These are phyloP conservation scores for Camelina sativa DNA, from an alignment of 345 rosid genomes.

Conservation along the genomic window DNA sequence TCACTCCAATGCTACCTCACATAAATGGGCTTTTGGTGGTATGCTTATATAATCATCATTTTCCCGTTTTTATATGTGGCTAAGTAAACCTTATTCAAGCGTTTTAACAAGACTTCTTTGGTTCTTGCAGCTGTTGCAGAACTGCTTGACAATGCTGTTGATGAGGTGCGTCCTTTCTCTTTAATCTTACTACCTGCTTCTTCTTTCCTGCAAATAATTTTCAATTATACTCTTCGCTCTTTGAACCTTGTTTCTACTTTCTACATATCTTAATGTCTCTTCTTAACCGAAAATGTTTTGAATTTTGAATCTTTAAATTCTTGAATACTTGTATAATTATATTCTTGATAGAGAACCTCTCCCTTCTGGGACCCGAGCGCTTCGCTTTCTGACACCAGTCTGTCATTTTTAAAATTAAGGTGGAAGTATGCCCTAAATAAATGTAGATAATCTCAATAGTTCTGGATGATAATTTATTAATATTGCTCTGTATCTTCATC, in stretches of 20 bases:
- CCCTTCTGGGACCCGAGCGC: slow-evolving; percentile 18
- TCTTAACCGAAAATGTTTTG: background rate
- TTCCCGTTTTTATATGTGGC: slow-evolving; percentile 13
- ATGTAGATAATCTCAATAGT: slow-evolving; percentile 23
- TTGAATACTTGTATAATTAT: background rate
- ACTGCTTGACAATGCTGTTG: slow-evolving; percentile 85
- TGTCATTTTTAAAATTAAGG: slow-evolving; percentile 26
- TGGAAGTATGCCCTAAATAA: slow-evolving; percentile 24
- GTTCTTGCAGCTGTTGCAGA: slow-evolving; percentile 82
- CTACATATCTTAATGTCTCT: background rate
- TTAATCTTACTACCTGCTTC: slow-evolving; percentile 23
- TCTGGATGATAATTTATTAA: slow-evolving; percentile 35
- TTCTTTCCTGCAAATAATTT: slow-evolving; percentile 26
- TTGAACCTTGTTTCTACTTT: slow-evolving; percentile 20
- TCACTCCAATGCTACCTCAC: slow-evolving; percentile 99
- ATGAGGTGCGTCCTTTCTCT: background rate
- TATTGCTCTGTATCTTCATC: slow-evolving; percentile 43
- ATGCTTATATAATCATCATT: slow-evolving; percentile 40
- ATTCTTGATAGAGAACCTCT: slow-evolving; percentile 16
- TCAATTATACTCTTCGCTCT: slow-evolving; percentile 6
- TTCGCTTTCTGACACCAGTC: slow-evolving; percentile 18
- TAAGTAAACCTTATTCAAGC: background rate
- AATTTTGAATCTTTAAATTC: background rate
- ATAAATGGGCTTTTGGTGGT: slow-evolving; percentile 99
- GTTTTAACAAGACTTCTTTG: slow-evolving; percentile 33